These are phyloP conservation scores for Gastrolobium bilobum DNA, from an alignment of 306 rosid genomes.

Conservation along the genomic window DNA sequence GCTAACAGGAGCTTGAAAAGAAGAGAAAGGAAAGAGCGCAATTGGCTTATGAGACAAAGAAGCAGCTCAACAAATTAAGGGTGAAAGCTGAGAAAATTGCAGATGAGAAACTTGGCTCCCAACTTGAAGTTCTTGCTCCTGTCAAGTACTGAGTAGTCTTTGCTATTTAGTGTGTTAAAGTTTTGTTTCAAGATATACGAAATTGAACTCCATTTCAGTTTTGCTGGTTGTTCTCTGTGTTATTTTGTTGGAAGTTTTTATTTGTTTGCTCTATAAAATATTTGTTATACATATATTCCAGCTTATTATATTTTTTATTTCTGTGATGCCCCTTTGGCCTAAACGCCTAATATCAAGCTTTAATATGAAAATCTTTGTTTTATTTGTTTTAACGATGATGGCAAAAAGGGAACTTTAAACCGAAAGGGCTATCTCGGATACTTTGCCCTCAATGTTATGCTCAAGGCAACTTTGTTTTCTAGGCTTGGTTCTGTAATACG, in stretches of 20 bases:
- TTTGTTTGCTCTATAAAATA: background rate
- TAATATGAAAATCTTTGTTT: too few species aligned
- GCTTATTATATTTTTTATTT: background rate
- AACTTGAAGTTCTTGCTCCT: constrained; percentile 62
- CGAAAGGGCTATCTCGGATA: background rate
- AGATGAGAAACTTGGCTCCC: constrained; percentile 71
- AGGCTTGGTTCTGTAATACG: too few species aligned
- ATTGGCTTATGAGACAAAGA: constrained; percentile 67
- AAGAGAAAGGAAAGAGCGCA: constrained; percentile 73
- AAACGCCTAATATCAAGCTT: background rate
- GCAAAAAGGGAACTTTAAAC: background rate
- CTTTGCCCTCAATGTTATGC: background rate
- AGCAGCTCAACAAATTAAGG: constrained; percentile 62
- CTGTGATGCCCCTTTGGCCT: background rate
- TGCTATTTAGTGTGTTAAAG: constrained; percentile 35
- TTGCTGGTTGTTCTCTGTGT: constrained; percentile 31
- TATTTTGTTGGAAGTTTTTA: constrained; percentile 27
- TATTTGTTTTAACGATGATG: background rate
- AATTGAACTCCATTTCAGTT: constrained; percentile 43
- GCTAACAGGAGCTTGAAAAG: constrained; percentile 64
- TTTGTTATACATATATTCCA: background rate
- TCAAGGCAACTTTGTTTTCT: background rate
- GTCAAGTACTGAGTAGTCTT: constrained; percentile 58
- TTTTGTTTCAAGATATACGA: constrained; percentile 45
- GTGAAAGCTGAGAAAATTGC: constrained; percentile 62